Evolutionary conservation across 148 eudicot species (phyloP).

Genomic region (Polygonum aviculare): DNA sequence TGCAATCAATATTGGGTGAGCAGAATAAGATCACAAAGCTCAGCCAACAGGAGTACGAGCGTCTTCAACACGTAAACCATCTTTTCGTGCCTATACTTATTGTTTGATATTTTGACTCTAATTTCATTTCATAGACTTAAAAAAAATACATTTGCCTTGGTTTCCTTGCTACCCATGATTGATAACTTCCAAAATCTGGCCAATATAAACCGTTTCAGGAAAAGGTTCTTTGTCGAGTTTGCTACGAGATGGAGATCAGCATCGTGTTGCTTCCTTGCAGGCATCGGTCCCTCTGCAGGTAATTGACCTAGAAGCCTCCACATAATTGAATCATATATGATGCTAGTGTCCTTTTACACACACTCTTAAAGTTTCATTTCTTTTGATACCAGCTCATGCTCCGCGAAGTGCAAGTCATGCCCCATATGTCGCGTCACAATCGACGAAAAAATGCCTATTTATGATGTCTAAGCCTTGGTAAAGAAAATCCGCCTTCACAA

Average conservation of each 20-base stretch:
- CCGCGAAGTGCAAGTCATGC: neutral
- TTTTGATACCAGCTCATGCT: neutral
- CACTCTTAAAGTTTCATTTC: neutral
- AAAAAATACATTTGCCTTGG: too few species aligned
- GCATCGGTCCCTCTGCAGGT: constrained; percentile 92
- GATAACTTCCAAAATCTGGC: neutral
- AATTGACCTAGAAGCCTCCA: neutral
- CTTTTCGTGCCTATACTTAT: neutral
- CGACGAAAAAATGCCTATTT: neutral
- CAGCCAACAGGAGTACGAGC: constrained; percentile 80
- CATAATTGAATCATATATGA: neutral
- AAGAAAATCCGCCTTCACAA: neutral
- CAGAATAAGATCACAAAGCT: constrained; percentile 77
- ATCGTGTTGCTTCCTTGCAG: constrained; percentile 80
- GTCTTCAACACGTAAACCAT: constrained; percentile 66
- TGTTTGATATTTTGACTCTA: neutral
- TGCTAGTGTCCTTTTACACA: neutral
- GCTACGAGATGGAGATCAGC: constrained; percentile 83
- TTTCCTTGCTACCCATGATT: too few species aligned
- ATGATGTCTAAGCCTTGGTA: neutral
- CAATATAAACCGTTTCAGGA: constrained; percentile 34
- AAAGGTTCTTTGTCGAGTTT: constrained; percentile 72
- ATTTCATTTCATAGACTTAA: too few species aligned
- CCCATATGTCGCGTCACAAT: neutral
- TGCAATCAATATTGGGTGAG: constrained; percentile 91